phyloP scores from a whole-genome alignment of 2,329 filamentous ascomycete genomes.

The Conoideocrella luteorostrata region DNA sequence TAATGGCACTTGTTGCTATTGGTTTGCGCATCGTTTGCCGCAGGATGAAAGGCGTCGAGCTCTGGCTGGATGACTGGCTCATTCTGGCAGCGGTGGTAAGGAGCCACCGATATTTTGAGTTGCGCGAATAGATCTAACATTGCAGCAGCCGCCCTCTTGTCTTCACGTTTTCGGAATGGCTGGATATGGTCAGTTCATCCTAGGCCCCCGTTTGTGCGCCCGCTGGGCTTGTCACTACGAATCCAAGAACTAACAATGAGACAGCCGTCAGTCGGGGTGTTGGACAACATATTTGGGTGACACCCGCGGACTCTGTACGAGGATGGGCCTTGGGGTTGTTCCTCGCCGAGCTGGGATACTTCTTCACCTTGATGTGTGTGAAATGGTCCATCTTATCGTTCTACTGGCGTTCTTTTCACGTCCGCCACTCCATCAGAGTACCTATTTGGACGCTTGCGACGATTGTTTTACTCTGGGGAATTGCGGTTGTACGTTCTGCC shows the following conservation, averaged over 20 bases:
- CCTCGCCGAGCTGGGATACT: constrained; percentile 16
- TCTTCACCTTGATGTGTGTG: constrained; percentile 13
- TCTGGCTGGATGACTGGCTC: constrained; percentile 21
- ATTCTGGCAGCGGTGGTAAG: constrained; percentile 17
- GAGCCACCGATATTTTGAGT: too few relatives aligned
- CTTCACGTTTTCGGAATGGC: constrained; percentile 12
- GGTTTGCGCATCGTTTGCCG: constrained; percentile 15
- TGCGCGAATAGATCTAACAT: background rate
- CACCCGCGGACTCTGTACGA: constrained; percentile 12
- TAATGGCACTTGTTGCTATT: constrained; percentile 12
- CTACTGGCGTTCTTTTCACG: constrained; percentile 19
- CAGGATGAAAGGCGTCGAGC: constrained; percentile 10
- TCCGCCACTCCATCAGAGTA: constrained; percentile 14
- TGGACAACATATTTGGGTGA: constrained; percentile 18
- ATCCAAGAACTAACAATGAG: background rate
- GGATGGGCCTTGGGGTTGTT: constrained; percentile 18
- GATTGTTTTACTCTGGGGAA: constrained; percentile 14
- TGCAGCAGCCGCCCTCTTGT: constrained; percentile 8
- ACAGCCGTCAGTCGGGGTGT: constrained; percentile 16
- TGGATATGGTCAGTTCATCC: constrained; percentile 14
- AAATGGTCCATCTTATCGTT: constrained; percentile 19
- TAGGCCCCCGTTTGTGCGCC: background rate
- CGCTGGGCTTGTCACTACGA: too few relatives aligned
- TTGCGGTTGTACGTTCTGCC: constrained; percentile 14
- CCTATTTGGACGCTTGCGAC: constrained; percentile 13